A percentile compares a stretch with the other conserved stretches of the same genome.
Evolutionary conservation across 441 rosid genomes (phyloP).

Genomic region (Populus hybrid): DNA sequence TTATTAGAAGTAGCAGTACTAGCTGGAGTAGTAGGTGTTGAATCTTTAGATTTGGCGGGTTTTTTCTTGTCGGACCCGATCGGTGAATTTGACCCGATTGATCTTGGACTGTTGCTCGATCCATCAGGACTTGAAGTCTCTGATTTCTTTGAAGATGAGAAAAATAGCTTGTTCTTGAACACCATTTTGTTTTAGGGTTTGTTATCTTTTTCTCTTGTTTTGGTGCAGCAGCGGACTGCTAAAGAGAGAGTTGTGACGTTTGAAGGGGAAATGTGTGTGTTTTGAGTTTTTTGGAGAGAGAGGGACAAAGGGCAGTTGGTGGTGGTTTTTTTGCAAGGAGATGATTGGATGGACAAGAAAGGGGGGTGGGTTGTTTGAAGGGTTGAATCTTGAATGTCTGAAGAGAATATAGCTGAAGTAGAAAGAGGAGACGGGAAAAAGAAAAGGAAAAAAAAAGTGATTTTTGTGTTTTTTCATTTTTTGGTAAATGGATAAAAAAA

Average conservation of each 20-base stretch:
- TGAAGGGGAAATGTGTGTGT: background rate
- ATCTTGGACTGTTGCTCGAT: conserved; percentile 84
- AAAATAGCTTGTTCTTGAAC: conserved; percentile 90
- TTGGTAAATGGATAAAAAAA: no score
- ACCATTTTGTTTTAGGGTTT: conserved; percentile 44
- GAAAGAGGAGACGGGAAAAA: background rate
- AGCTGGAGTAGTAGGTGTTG: conserved; percentile 21
- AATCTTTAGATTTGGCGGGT: conserved; percentile 57
- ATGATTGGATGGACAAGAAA: background rate
- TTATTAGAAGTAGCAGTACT: conserved; percentile 18
- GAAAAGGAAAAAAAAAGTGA: no score
- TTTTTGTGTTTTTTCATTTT: background rate
- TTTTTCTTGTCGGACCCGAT: conserved; percentile 87
- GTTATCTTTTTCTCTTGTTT: background rate
- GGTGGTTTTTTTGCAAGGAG: background rate
- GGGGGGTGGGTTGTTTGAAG: no score
- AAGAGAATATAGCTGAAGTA: background rate
- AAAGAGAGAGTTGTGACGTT: background rate
- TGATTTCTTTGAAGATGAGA: conserved; percentile 84
- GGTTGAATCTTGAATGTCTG: background rate
- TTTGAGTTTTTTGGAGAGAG: background rate
- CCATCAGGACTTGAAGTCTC: conserved; percentile 82
- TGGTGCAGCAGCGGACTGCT: background rate
- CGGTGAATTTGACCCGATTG: conserved; percentile 81
- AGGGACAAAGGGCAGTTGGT: background rate